Evolutionary conservation across 164 flowering plant genomes (phyloP), one percentile per base, ranked within the genome.

Genomic region (Cinnamomum chago): DNA sequence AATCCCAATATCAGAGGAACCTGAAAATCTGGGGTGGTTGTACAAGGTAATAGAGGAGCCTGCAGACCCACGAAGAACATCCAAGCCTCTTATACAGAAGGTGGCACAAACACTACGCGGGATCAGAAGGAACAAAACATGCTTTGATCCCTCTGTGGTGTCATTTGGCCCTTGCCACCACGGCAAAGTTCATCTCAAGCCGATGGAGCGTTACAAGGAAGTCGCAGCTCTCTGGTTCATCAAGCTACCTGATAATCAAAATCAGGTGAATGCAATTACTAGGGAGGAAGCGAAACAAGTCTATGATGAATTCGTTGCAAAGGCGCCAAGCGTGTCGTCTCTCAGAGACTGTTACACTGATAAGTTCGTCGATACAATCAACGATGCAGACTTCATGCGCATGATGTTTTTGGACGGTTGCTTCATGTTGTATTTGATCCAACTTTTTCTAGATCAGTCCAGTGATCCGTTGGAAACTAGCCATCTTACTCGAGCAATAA

Each of bases 321-420:
- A 20, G 6, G 20, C 33, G 27, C 27, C 2, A 33, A 25, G 20
- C 17, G 64, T 58, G 22, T 75, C 20, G 11, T 40, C 47, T 40
- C 11, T 40, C 50, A 23, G 12, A 2, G 58, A 67, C 2, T 6
- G 33, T 2, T 66, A 62, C 33, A 55, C 33, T 24, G 72, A 67
- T 11, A n/a, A 47, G 2, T 28, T 64, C 4, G 65, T 7, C 9
- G 58, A 67, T 30, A 30, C 5, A 30, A 30, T 30, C 24, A 7
- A 20, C 24, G 52, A 75, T 18, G 13, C 4, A 5, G 27, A 65
- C 58, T 79, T 76, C 58, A 9, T 72, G 27, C 27, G 69, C 25
- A 28, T 76, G 67, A 77, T 81, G 80, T 50, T 81, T 22, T 22
- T 58, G 11, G 83, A 77, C 22, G 78, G 75, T 22, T 77, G 78